Evolutionary conservation across 306 rosid genomes (phyloP).

Genomic region (Begonia fuchsioides): DNA sequence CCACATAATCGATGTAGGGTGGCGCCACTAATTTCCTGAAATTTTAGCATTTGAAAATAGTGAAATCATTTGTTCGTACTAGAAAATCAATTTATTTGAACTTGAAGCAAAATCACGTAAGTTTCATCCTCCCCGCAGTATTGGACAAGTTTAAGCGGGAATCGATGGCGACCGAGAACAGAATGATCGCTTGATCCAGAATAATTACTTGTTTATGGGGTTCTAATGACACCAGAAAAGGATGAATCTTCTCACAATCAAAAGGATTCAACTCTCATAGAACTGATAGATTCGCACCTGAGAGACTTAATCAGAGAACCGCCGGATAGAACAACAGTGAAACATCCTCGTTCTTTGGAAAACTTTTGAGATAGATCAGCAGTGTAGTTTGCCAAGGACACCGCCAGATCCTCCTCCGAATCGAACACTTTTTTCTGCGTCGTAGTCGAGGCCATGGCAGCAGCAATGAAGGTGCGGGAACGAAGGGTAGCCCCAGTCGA

Average conservation of each 20-base stretch:
- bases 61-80: too few relatives aligned
- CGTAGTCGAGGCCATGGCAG: slow-evolving; percentile 12
- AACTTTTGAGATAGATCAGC: slow-evolving; percentile 54
- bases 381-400: slow-evolving; percentile 53
- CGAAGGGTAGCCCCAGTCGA: too few relatives aligned
- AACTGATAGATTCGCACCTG: slow-evolving; percentile 19
- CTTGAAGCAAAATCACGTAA: too few relatives aligned
- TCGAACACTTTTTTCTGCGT: slow-evolving; percentile 48
- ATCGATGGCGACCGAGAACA: too few relatives aligned
- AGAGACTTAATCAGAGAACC: slow-evolving; percentile 56
- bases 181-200: too few relatives aligned
- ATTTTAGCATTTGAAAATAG: not conserved
- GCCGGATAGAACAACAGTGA: slow-evolving; percentile 58
- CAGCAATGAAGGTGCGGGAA: not conserved
- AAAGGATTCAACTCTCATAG: not conserved
- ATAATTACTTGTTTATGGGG: too few relatives aligned
- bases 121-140: too few relatives aligned
- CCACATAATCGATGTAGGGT: slow-evolving; percentile 37
- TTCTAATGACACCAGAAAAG: too few relatives aligned
- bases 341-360: slow-evolving; percentile 34
- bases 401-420: slow-evolving; percentile 43
- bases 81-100: too few relatives aligned
- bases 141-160: not conserved
- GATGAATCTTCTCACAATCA: too few relatives aligned
- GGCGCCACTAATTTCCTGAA: slow-evolving; percentile 64